Percentiles rank a stretch among this genome's conserved stretches.
These are phyloP conservation scores for Diplogelasinospora grovesii DNA, from an alignment of 495 filamentous ascomycete genomes.

Conservation along the genomic window DNA sequence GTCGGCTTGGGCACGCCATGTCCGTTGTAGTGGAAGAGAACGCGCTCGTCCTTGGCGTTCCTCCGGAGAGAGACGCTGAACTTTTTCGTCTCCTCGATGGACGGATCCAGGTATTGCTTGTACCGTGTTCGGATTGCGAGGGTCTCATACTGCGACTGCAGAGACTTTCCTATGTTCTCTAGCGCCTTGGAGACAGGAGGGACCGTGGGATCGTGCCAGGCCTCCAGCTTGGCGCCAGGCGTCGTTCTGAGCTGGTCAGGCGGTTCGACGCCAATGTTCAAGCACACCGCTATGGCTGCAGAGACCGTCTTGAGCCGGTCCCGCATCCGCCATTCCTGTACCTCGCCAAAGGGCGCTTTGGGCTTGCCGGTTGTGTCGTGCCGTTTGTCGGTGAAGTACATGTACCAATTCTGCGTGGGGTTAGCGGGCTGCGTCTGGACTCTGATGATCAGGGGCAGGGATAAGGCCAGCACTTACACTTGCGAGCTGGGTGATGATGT, in stretches of 20 bases:
- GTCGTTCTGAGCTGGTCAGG: constrained; percentile 91
- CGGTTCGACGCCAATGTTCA: constrained; percentile 96
- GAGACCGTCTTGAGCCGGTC: constrained; percentile 96
- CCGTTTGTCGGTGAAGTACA: constrained; percentile 97
- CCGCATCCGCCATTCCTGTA: constrained; percentile 94
- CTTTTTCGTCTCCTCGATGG: constrained; percentile 92
- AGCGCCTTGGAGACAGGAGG: constrained; percentile 76
- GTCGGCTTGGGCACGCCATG: constrained; percentile 98
- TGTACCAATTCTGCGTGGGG: constrained; percentile 72
- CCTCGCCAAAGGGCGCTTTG: constrained; percentile 48
- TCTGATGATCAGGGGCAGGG: no score
- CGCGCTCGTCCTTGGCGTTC: constrained; percentile 90
- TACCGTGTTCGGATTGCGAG: constrained; percentile 90
- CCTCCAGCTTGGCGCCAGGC: constrained; percentile 87
- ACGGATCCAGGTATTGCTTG: constrained; percentile 93
- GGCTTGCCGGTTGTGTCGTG: constrained; percentile 96
- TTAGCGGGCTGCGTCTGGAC: constrained; percentile 15
- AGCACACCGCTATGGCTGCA: constrained; percentile 84
- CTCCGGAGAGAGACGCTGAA: constrained; percentile 83
- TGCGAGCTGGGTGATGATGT: constrained; percentile 51
- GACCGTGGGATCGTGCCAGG: constrained; percentile 88
- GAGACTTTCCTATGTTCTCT: constrained; percentile 88
- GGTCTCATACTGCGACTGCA: constrained; percentile 93
- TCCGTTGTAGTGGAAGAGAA: constrained; percentile 96
- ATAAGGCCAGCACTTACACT: constrained; percentile 36